Percentiles rank a stretch among this genome's conserved stretches.
Conservation (phyloP, 116 monocot species). For the Cymodocea nodosa region DNA sequence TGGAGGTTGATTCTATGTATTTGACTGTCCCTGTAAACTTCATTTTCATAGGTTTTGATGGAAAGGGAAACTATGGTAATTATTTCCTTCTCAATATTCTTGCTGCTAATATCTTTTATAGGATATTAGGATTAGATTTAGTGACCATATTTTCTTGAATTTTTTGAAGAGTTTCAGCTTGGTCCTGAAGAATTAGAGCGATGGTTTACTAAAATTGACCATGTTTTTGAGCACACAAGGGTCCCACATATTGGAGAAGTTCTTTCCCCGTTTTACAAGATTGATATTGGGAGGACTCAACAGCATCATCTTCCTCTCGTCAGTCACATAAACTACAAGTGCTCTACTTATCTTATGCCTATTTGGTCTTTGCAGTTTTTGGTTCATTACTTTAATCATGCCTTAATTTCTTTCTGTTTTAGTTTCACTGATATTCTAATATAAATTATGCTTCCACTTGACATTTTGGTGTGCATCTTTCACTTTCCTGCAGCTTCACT, state of each 20-base stretch:
- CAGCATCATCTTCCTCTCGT: constrained; percentile 78
- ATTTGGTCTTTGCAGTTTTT: not conserved
- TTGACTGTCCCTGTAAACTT: constrained; percentile 81
- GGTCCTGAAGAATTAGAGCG: constrained; percentile 70
- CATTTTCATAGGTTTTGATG: constrained; percentile 97
- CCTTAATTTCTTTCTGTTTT: too few relatives aligned
- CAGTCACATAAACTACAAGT: constrained; percentile 93
- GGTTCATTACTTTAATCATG: not conserved
- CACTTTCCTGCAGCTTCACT: constrained; percentile 62
- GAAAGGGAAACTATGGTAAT: constrained; percentile 85
- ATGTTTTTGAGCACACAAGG: constrained; percentile 82
- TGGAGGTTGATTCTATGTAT: constrained; percentile 78
- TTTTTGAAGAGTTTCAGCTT: constrained; percentile 61
- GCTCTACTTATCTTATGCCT: constrained; percentile 12
- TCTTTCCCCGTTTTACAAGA: constrained; percentile 84
- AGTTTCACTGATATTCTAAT: too few relatives aligned
- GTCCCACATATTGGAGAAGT: constrained; percentile 82
- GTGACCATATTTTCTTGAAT: constrained; percentile 2
- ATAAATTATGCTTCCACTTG: not conserved
- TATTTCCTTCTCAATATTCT: not conserved
- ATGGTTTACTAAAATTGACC: constrained; percentile 97
- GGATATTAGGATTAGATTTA: not conserved
- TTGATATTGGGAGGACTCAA: constrained; percentile 43
- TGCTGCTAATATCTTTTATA: not conserved
- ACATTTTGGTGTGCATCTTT: not conserved